Percentiles rank a stretch among this genome's conserved stretches.
phyloP scores from a whole-genome alignment of 2,329 filamentous ascomycete species.

The Monilinia laxa region DNA sequence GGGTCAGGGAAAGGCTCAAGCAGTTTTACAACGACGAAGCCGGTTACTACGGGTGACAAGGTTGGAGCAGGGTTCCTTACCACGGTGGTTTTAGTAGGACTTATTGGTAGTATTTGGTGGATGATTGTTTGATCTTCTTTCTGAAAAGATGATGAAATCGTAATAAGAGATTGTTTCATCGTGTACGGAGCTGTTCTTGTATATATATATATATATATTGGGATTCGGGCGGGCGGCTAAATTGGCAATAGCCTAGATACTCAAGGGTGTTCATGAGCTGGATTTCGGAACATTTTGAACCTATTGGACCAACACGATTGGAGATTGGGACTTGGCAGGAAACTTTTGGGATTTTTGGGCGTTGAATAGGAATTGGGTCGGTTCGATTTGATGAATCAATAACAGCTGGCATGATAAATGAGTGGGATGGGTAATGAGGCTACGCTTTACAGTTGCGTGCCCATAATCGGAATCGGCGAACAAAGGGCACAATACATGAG shows the following conservation, averaged over 20 bases:
- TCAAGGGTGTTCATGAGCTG: neutral
- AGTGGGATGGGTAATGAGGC: neutral
- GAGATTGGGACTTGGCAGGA: neutral
- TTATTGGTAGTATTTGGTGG: slow-evolving; percentile 57
- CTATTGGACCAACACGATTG: neutral
- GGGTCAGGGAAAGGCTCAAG: slow-evolving; percentile 25
- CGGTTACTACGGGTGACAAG: slow-evolving; percentile 54
- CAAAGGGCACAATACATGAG: neutral
- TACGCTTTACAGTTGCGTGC: neutral
- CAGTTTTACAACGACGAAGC: neutral
- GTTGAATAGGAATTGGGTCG: neutral
- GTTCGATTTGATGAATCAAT: neutral
- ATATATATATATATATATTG: slow-evolving; percentile 6
- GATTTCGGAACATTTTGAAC: neutral
- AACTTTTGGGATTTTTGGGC: slow-evolving; percentile 2
- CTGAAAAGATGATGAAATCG: neutral
- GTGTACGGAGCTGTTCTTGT: neutral
- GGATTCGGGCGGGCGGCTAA: neutral
- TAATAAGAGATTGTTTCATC: neutral
- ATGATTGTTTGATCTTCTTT: slow-evolving; percentile 43
- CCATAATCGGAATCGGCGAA: neutral
- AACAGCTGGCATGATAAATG: neutral
- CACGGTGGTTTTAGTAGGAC: slow-evolving; percentile 49
- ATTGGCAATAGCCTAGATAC: neutral
- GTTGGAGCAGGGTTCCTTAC: slow-evolving; percentile 70